phyloP scores from a whole-genome alignment of 306 rosid genomes.

The Macrotyloma uniflorum region DNA sequence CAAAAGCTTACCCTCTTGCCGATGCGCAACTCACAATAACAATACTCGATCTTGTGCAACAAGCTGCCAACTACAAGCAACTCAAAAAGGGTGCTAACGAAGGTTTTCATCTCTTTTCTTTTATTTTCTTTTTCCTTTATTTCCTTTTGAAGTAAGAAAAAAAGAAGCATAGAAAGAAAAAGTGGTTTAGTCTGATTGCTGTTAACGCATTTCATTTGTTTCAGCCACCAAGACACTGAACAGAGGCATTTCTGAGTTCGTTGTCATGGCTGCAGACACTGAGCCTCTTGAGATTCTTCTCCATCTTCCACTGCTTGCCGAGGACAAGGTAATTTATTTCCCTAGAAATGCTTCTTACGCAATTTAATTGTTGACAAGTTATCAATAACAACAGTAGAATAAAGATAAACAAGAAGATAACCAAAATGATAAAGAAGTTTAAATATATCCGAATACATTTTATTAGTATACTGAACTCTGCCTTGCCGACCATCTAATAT shows the following conservation, averaged over 20 bases:
- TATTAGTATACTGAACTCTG: not conserved
- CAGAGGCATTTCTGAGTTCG: conserved; percentile 90
- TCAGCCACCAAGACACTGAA: conserved; percentile 93
- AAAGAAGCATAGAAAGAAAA: not conserved
- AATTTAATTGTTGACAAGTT: not conserved
- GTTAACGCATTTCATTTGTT: not conserved
- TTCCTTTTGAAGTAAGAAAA: not conserved
- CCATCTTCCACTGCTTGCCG: conserved; percentile 89
- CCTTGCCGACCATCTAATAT: not conserved
- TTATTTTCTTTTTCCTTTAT: not conserved
- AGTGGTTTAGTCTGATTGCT: not conserved
- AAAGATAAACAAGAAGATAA: not conserved
- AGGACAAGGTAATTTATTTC: conserved; percentile 69
- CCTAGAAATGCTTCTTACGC: not conserved
- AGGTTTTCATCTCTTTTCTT: conserved; percentile 41
- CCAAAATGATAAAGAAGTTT: not conserved
- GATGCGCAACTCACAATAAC: conserved; percentile 80
- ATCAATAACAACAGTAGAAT: not conserved
- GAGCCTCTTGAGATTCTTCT: conserved; percentile 96
- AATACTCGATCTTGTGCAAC: conserved; percentile 84
- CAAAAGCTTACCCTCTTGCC: conserved; percentile 86
- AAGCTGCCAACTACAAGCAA: conserved; percentile 89
- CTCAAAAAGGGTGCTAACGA: conserved; percentile 94
- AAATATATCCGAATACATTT: not conserved
- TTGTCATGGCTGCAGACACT: conserved; percentile 89